A percentile compares a stretch with the other conserved stretches of the same genome.
Evolutionary conservation across 495 filamentous ascomycete species (phyloP).

Genomic region (Aspergillus nidulans): DNA sequence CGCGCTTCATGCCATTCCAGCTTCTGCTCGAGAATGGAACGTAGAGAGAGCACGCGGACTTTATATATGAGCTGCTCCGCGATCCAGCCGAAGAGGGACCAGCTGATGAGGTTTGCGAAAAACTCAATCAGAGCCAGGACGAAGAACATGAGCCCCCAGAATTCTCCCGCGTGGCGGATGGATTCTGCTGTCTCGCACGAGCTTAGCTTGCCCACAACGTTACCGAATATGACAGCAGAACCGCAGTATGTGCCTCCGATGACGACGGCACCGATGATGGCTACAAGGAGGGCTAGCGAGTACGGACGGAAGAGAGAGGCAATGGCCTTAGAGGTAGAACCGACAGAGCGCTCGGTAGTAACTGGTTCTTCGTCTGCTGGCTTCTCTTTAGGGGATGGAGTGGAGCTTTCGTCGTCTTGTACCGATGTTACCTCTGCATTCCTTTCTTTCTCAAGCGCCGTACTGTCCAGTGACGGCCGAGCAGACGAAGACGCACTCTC

Average conservation of each 20-base stretch:
- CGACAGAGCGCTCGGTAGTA: background rate
- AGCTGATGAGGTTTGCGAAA: conserved; percentile 43
- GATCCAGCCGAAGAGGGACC: conserved; percentile 46
- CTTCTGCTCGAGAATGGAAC: conserved; percentile 47
- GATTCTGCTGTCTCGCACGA: conserved; percentile 31
- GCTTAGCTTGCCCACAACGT: conserved; percentile 39
- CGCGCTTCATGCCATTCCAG: conserved; percentile 48
- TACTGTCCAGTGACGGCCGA: background rate
- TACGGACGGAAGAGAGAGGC: conserved; percentile 11
- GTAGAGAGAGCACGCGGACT: conserved; percentile 45
- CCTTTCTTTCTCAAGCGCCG: background rate
- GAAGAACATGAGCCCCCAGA: conserved; percentile 53
- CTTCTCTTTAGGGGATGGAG: background rate
- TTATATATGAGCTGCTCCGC: conserved; percentile 48
- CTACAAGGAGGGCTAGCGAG: background rate
- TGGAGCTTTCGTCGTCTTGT: background rate
- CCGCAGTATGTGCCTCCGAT: conserved; percentile 44
- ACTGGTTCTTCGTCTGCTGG: background rate
- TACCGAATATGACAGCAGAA: conserved; percentile 49
- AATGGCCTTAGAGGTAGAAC: background rate
- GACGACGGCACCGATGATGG: conserved; percentile 13
- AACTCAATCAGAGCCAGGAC: conserved; percentile 49
- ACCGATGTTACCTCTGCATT: background rate
- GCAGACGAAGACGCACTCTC: background rate
- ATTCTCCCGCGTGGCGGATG: conserved; percentile 36